phyloP scores from a whole-genome alignment of 345 rosid species.

The Rhodamnia argentea region DNA sequence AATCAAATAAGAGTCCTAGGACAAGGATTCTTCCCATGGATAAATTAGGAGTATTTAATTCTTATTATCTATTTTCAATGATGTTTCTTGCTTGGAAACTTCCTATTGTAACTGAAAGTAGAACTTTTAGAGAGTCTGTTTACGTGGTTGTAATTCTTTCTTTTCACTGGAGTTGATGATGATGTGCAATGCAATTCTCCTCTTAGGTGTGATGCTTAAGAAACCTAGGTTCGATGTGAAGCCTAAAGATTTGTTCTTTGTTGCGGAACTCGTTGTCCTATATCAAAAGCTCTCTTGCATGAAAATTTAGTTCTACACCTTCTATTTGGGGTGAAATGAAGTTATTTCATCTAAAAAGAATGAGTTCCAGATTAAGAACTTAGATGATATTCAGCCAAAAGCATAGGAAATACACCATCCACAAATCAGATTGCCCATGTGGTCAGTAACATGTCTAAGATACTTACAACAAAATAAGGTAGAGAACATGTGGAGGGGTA shows the following conservation, averaged over 20 bases:
- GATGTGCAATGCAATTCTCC: background rate
- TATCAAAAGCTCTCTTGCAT: background rate
- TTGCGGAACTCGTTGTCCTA: background rate
- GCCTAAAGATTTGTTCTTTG: background rate
- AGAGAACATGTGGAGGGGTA: background rate
- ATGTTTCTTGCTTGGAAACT: background rate
- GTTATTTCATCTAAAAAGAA: background rate
- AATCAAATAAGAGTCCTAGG: background rate
- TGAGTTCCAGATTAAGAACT: background rate
- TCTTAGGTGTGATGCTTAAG: background rate
- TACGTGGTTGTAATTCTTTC: background rate
- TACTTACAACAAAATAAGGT: background rate
- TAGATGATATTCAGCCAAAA: background rate
- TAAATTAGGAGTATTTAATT: background rate
- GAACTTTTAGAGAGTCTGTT: background rate
- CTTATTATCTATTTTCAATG: background rate
- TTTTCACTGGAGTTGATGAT: background rate
- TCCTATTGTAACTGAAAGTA: background rate
- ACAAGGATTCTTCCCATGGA: background rate
- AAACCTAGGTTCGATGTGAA: background rate
- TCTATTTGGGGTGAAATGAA: background rate
- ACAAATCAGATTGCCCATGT: background rate
- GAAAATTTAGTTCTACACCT: background rate
- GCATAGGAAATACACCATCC: background rate
- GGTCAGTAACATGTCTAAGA: background rate